Evolutionary conservation across 139 green algal species (phyloP), one percentile per base, ranked within the genome.

Genomic region (Chara braunii): DNA sequence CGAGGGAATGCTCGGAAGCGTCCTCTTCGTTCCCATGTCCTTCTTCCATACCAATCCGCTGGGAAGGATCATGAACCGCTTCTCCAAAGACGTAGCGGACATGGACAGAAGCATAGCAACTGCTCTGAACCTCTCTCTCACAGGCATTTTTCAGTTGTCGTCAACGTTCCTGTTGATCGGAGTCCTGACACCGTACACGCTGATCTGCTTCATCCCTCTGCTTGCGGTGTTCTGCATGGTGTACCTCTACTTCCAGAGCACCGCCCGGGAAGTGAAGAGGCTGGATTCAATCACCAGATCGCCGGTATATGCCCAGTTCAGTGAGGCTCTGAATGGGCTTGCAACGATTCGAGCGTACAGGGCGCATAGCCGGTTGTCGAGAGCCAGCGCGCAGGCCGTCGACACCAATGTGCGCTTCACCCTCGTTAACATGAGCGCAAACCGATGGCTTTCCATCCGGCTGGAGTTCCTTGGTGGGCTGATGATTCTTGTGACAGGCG

Each of bases 31-130:
- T 0, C 90, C 90, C 1, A 80, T 97, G 33, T 78, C 79, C 2
- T 97, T 97, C 79, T 97, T 96, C 74, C 86, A 97, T 82, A 91
- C 84, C 55, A 92, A 91, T 57, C 90, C 90, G 12, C 78, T 84
- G 1, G 90, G 90, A 3, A 81, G 91, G 56, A 75, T 97, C 24
- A 73, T 97, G 43, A 97, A 97, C 80, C 75, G 83, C 66, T 86
- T 85, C 58, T 78, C 55, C 33, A 90, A 88, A 12, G 68, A 76
- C 23, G 60, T 81, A 2, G 50, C 40, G 0, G 54, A 74, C 30
- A 28, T 64, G 1, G 68, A 78, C 32, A 53, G 40, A 14, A 79
- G 68, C 28, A 59, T 81, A 0, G 34, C 30, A 3, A 36, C 43
- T 23, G 69, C 68, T 51, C 43, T 44, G 51, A 74, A 69, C 8